phyloP scores from a whole-genome alignment of 768 basidiomycete species.

The Collybia sordida region DNA sequence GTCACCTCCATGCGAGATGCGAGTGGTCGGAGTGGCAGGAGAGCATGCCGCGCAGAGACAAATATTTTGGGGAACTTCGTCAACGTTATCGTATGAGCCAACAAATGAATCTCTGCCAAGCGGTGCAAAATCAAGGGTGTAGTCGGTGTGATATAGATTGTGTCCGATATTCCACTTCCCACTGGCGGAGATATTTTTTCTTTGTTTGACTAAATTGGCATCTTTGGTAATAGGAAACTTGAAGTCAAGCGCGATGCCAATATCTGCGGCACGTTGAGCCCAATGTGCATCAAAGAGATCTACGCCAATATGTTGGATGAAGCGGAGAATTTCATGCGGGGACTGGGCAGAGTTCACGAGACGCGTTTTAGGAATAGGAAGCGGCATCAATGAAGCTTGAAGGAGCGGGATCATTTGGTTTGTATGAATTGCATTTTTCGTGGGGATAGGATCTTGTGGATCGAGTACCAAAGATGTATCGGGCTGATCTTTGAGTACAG shows the following conservation, averaged over 20 bases:
- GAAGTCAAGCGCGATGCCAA: constrained; percentile 81
- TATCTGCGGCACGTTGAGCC: constrained; percentile 64
- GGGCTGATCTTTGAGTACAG: neutral
- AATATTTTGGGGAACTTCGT: constrained; percentile 11
- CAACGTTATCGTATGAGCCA: neutral
- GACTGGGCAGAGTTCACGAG: constrained; percentile 53
- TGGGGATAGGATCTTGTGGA: neutral
- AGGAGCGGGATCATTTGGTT: constrained; percentile 37
- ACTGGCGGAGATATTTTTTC: constrained; percentile 4
- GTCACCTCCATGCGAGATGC: constrained; percentile 50
- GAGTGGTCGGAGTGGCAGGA: constrained; percentile 33
- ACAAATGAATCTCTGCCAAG: constrained; percentile 38
- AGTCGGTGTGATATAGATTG: constrained; percentile 64
- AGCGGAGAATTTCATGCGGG: constrained; percentile 74
- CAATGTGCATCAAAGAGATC: constrained; percentile 78
- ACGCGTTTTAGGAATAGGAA: constrained; percentile 61
- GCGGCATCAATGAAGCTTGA: constrained; percentile 53
- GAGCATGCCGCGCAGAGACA: constrained; percentile 63
- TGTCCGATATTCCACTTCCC: constrained; percentile 56
- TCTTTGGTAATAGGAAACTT: constrained; percentile 52
- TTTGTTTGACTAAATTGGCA: neutral
- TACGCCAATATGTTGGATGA: constrained; percentile 64
- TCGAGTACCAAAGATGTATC: neutral
- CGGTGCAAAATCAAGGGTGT: constrained; percentile 59
- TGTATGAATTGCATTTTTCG: constrained; percentile 1